These are phyloP conservation scores for Carnegiea gigantea DNA, from an alignment of 179 eudicot species.

Conservation along the genomic window DNA sequence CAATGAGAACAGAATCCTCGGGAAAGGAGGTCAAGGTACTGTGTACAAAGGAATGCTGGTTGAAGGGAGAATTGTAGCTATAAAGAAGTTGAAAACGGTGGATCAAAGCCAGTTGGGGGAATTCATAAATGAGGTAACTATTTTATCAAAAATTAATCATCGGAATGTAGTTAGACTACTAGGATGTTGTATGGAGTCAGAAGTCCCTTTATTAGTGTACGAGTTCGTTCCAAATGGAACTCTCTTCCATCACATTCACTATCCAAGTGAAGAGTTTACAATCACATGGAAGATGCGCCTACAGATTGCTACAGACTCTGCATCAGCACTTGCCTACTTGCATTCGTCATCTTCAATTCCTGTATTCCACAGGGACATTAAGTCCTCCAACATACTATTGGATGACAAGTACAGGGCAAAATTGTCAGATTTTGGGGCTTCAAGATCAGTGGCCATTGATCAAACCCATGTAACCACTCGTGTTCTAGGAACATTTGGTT, in stretches of 20 bases:
- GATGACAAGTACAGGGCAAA: slow-evolving; percentile 24
- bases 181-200: slow-evolving; percentile 44
- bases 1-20: slow-evolving; percentile 36
- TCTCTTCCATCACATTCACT: slow-evolving; percentile 14
- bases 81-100: slow-evolving; percentile 32
- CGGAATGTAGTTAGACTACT: slow-evolving; percentile 38
- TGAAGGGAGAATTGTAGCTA: slow-evolving; percentile 32
- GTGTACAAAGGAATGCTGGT: slow-evolving; percentile 29
- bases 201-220: slow-evolving; percentile 40
- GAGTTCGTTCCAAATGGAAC: slow-evolving; percentile 40
- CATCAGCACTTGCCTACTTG: slow-evolving; percentile 22
- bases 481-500: slow-evolving; percentile 27
- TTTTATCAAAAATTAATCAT: slow-evolving; percentile 40
- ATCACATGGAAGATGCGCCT: slow-evolving; percentile 29
- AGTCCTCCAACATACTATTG: slow-evolving; percentile 26
- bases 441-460: slow-evolving; percentile 21
- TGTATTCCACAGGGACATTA: slow-evolving; percentile 13
- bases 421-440: slow-evolving; percentile 14
- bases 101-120: slow-evolving; percentile 33
- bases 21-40: slow-evolving; percentile 46
- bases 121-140: slow-evolving; percentile 44
- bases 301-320: slow-evolving; percentile 24
- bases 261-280: slow-evolving; percentile 20
- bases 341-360: slow-evolving; percentile 24
- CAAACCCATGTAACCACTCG: slow-evolving; percentile 28